phyloP scores from a whole-genome alignment of 2,329 filamentous ascomycete genomes.

The Penicillium sp. region DNA sequence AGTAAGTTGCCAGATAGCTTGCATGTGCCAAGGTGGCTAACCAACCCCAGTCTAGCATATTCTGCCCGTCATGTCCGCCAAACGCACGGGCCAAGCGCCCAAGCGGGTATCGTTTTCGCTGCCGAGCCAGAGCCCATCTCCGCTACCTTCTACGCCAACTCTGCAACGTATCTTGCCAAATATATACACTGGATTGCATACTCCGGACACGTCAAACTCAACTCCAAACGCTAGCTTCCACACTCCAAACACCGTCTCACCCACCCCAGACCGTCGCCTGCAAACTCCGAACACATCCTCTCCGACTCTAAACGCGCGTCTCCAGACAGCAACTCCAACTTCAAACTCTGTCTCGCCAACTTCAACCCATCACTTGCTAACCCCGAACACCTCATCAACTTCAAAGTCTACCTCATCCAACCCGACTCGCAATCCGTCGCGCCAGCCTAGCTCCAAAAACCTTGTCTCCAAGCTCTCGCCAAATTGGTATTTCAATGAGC shows the following conservation, averaged over 20 bases:
- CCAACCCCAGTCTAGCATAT: slow-evolving; percentile 9
- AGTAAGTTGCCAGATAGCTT: slow-evolving; percentile 8
- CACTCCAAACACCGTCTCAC: too few species aligned
- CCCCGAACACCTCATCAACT: not conserved
- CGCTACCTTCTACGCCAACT: slow-evolving; percentile 1
- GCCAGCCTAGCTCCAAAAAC: slow-evolving; percentile 19
- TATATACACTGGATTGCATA: not conserved
- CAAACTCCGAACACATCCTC: not conserved
- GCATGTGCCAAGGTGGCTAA: slow-evolving; percentile 4
- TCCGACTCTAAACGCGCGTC: too few species aligned
- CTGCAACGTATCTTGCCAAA: not conserved
- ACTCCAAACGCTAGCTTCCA: not conserved
- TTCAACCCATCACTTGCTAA: not conserved
- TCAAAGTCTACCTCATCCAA: not conserved
- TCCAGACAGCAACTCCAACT: not conserved
- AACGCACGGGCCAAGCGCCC: slow-evolving; percentile 20
- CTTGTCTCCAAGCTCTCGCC: slow-evolving; percentile 18
- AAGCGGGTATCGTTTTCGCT: slow-evolving; percentile 7
- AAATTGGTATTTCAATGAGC: slow-evolving; percentile 23
- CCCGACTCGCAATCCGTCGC: not conserved
- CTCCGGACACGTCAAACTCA: not conserved
- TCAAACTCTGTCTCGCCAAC: not conserved
- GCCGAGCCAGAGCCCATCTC: not conserved
- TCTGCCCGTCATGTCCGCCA: slow-evolving; percentile 26
- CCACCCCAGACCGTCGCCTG: not conserved